A percentile compares a stretch with the other conserved stretches of the same genome.
Conservation (phyloP, 1,139 yeast genomes). For the Suhomyces bokatorum region DNA sequence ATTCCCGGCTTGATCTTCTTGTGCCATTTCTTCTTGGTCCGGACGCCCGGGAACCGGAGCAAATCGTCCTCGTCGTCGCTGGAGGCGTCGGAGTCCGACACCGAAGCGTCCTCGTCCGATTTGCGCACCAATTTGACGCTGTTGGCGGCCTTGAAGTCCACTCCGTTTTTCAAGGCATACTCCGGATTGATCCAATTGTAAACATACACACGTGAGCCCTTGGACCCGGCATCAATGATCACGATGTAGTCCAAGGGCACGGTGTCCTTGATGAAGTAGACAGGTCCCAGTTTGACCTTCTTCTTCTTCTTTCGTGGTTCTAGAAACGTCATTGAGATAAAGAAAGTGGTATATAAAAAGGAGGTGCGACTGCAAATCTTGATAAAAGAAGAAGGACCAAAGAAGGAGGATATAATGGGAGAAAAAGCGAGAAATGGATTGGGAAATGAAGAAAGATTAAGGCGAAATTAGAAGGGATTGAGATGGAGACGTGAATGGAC, state of each 20-base stretch:
- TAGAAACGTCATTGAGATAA: background rate
- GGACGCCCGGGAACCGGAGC: constrained; percentile 42
- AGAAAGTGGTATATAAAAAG: background rate
- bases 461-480: too few species aligned
- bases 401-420: background rate
- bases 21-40: constrained; percentile 53
- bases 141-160: constrained; percentile 15
- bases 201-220: constrained; percentile 74
- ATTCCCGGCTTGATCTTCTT: constrained; percentile 69
- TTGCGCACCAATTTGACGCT: constrained; percentile 2
- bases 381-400: background rate
- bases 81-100: background rate
- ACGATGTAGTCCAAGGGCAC: constrained; percentile 67
- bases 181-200: constrained; percentile 65
- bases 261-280: constrained; percentile 31
- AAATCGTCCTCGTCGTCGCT: background rate
- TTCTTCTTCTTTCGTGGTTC: constrained; percentile 6
- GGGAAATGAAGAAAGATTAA: background rate
- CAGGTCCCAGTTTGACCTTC: constrained; percentile 26
- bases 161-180: constrained; percentile 30
- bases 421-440: background rate
- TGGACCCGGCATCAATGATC: constrained; percentile 80
- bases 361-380: constrained; percentile 1
- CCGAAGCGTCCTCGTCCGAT: background rate
- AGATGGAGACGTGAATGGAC: too few species aligned